Conservation (phyloP, 139 green algal genomes). For the Medakamo hakoo region DNA sequence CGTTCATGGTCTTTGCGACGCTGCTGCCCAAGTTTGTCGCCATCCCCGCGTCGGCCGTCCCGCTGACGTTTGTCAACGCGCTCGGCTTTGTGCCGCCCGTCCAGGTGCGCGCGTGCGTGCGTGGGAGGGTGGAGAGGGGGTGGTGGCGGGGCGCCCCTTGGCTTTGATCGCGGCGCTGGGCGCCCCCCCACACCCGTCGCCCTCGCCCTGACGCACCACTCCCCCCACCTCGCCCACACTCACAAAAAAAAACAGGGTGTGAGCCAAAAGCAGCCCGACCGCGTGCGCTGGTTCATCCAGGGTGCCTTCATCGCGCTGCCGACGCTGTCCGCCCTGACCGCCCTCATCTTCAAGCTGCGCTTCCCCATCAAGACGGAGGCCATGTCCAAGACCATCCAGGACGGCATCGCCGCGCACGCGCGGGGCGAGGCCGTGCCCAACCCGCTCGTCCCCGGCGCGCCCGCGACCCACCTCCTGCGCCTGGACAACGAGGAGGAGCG, state of each 20-base stretch:
- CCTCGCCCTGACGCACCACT: too few species aligned
- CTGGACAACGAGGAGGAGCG: conserved; percentile 5
- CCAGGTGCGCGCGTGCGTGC: too few species aligned
- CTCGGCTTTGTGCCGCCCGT: conserved; percentile 16
- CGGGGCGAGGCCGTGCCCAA: too few species aligned
- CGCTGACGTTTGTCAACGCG: conserved; percentile 17
- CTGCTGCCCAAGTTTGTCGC: conserved; percentile 26
- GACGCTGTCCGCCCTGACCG: conserved; percentile 6
- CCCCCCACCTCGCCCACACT: too few species aligned
- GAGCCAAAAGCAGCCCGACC: conserved; percentile 4
- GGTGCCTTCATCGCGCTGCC: conserved; percentile 16
- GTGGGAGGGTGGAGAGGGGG: too few species aligned
- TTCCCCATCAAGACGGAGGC: conserved; percentile 13
- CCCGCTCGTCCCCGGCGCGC: too few species aligned
- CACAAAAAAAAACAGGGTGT: too few species aligned
- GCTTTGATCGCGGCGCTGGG: too few species aligned
- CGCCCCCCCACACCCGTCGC: too few species aligned
- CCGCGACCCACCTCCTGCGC: conserved; percentile 5
- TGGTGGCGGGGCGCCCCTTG: too few species aligned
- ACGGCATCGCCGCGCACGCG: background rate
- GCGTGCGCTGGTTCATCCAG: conserved; percentile 9
- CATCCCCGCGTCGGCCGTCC: conserved; percentile 16
- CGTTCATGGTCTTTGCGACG: conserved; percentile 18
- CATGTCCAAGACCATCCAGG: conserved; percentile 1
- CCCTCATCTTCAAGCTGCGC: conserved; percentile 12